Conservation (phyloP, 2,329 filamentous ascomycete species). For the Xylariaceae sp. region DNA sequence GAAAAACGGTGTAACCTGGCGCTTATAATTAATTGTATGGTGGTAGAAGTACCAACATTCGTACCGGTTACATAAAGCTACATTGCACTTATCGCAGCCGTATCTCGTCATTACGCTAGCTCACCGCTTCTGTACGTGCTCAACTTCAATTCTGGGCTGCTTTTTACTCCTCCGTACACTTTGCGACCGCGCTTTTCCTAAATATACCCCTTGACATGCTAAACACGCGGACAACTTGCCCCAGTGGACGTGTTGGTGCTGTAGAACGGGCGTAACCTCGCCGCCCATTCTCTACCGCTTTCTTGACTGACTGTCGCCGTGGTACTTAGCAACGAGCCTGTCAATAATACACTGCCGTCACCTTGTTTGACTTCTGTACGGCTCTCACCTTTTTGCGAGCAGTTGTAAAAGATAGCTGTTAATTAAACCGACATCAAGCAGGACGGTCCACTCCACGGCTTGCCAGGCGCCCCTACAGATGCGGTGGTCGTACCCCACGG, state of each 20-base stretch:
- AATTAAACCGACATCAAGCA: background rate
- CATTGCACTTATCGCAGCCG: background rate
- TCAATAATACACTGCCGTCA: background rate
- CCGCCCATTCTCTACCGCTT: background rate
- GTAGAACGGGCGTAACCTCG: background rate
- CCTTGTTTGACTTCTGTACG: background rate
- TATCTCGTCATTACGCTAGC: background rate
- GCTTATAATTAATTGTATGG: background rate
- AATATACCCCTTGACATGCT: background rate
- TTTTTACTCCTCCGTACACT: background rate
- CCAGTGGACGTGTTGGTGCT: background rate
- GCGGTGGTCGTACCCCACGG: background rate
- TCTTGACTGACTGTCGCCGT: background rate
- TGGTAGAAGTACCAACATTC: background rate
- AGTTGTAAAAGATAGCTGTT: background rate
- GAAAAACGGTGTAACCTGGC: background rate
- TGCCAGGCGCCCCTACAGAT: background rate
- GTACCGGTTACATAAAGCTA: background rate
- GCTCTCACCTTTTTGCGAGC: background rate
- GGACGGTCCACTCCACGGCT: background rate
- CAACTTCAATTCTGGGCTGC: background rate
- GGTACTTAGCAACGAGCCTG: background rate
- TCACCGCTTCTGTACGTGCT: background rate
- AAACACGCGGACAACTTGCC: background rate
- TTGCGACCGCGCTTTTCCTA: background rate